These are phyloP conservation scores for Xerophyta viscosa DNA, from an alignment of 106 monocot genomes.

Conservation along the genomic window DNA sequence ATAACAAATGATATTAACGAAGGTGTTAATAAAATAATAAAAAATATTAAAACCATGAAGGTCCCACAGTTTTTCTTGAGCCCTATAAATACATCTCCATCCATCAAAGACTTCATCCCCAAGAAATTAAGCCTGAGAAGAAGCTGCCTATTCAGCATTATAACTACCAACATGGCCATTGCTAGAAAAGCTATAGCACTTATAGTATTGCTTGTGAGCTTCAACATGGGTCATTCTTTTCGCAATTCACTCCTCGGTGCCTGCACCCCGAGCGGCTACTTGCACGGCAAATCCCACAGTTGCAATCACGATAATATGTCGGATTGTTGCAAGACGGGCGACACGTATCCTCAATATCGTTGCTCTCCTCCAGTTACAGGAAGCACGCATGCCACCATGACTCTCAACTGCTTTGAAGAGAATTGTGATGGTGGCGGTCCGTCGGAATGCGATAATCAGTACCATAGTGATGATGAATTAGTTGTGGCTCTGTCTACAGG, in stretches of 20 bases:
- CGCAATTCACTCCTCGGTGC: not conserved
- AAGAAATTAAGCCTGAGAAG: too few relatives aligned
- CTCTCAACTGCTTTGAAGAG: conserved; percentile 1
- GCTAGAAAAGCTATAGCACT: too few relatives aligned
- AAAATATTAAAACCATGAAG: too few relatives aligned
- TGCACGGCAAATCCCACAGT: not conserved
- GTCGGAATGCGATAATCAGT: conserved; percentile 3
- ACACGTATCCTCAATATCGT: not conserved
- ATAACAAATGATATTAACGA: too few relatives aligned
- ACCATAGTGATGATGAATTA: not conserved
- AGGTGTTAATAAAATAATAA: too few relatives aligned
- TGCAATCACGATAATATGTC: not conserved
- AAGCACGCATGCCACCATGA: not conserved
- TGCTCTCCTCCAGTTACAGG: conserved; percentile 7
- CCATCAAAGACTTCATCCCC: too few relatives aligned
- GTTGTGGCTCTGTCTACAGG: conserved; percentile 5
- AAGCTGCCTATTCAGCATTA: too few relatives aligned
- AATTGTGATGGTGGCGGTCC: not conserved
- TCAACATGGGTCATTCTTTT: too few relatives aligned
- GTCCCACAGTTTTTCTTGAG: too few relatives aligned
- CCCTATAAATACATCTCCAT: too few relatives aligned
- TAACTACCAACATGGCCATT: too few relatives aligned
- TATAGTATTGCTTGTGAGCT: too few relatives aligned
- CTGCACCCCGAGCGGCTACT: not conserved
- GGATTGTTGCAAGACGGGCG: conserved; percentile 1